These are phyloP conservation scores for Exserohilum rostratum DNA, from an alignment of 2,329 filamentous ascomycete genomes.

Conservation along the genomic window DNA sequence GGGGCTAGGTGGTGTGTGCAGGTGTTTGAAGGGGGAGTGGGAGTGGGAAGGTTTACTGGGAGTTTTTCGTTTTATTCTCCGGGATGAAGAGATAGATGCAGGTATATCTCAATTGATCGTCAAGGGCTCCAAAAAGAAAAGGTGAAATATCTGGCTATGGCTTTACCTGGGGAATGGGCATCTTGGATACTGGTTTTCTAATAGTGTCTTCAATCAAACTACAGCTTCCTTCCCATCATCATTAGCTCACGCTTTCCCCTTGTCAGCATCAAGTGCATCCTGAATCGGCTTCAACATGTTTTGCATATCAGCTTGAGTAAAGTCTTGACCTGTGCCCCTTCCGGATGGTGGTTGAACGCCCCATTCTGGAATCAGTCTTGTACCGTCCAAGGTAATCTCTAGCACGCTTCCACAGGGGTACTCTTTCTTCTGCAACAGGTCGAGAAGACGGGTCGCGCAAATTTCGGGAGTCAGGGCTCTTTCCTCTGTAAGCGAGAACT, in stretches of 20 bases:
- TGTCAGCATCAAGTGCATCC: slow-evolving; percentile 25
- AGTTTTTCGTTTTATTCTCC: no score
- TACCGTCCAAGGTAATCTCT: slow-evolving; percentile 27
- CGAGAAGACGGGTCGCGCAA: slow-evolving; percentile 29
- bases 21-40: no score
- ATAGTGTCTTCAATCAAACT: no score
- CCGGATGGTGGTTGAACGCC: slow-evolving; percentile 30
- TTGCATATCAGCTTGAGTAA: slow-evolving; percentile 16
- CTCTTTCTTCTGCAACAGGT: slow-evolving; percentile 38
- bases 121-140: no score
- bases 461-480: slow-evolving; percentile 26
- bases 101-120: no score
- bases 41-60: no score
- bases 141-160: no score
- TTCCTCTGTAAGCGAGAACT: slow-evolving; percentile 24
- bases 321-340: slow-evolving; percentile 28
- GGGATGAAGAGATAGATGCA: no score
- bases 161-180: no score
- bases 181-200: no score
- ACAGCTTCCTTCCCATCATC: no score
- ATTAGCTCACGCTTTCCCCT: slow-evolving; percentile 19
- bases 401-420: slow-evolving; percentile 35
- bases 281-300: slow-evolving; percentile 32
- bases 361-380: slow-evolving; percentile 36
- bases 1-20: no score